Evolutionary conservation across 352 stramenopile species (phyloP), one percentile per base, ranked within the genome.

Genomic region (Pythium aphanidermatum): DNA sequence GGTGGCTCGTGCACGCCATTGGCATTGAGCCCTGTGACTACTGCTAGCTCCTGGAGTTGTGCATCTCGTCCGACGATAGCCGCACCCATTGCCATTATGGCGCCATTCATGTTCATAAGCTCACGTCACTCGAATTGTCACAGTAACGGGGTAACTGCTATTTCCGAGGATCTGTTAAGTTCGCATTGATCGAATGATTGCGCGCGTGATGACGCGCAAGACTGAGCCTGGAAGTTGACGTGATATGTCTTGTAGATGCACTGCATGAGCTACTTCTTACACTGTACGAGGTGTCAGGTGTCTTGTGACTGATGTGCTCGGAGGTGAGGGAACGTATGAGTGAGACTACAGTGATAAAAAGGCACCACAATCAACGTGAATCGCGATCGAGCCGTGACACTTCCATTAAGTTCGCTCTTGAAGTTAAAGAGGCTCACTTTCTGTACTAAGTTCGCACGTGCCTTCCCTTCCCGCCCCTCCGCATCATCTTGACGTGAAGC

Each of bases 61-160:
- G 46, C 53, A 39, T 74, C 66, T 38, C 79, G 74, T 2, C 72
- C 74, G 35, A 80, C 60, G 63, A 88, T 83, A 51, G 30, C 3
- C 20, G n/a, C 30, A 13, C 13, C 23, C 8, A 5, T 16, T 21
- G n/a, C 17, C 16, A n/a, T n/a, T n/a, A 5, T 25, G 14, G 14
- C 13, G 41, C 41, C 41, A 49, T 49, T 49, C 2, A n/a, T 44
- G 35, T 17, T 42, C 35, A 42, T 21, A 28, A 28, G 25, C 17
- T 2, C 17, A 14, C 16, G 4, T 8, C 5, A 42, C 25, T 16
- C 2, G 16, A n/a, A 21, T 10, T 42, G 16, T 42, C 17, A 27
- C 35, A 28, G 17, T 27, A 21, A 19, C 16, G 17, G 11, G 8
- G 8, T 13, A 13, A 32, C 28, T 13, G 28, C 8, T 32, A 32